Evolutionary conservation across 805 yeast species (phyloP).

Genomic region (Kodamaea nitidulidarum): DNA sequence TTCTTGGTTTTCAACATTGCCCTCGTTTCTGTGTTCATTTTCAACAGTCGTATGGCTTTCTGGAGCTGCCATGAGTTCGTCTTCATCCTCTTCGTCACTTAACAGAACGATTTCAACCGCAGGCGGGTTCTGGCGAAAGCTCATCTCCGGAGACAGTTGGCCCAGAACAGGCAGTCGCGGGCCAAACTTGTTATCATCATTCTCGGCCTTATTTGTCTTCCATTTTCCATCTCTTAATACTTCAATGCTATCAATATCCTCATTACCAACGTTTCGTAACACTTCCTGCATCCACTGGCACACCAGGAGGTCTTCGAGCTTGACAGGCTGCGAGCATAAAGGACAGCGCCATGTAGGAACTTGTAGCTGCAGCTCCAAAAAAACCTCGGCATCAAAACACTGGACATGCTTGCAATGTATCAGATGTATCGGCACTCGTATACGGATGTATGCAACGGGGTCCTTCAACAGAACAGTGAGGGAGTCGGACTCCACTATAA

Average conservation of each 20-base stretch:
- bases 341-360: constrained; percentile 90
- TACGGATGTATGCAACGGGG: constrained; percentile 70
- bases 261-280: constrained; percentile 43
- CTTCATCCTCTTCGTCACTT: constrained; percentile 41
- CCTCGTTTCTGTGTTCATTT: no score
- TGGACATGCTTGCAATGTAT: constrained; percentile 72
- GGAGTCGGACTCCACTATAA: constrained; percentile 55
- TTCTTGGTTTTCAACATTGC: no score
- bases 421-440: constrained; percentile 70
- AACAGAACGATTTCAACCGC: constrained; percentile 44
- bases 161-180: constrained; percentile 3
- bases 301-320: constrained; percentile 57
- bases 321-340: constrained; percentile 56
- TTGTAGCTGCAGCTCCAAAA: constrained; percentile 68
- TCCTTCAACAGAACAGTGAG: constrained; percentile 68
- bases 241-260: constrained; percentile 62
- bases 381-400: constrained; percentile 82
- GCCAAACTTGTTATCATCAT: constrained; percentile 9
- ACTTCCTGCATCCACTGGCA: constrained; percentile 73
- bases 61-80: background rate
- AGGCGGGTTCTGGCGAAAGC: constrained; percentile 5
- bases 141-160: constrained; percentile 1
- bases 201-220: constrained; percentile 32
- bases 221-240: constrained; percentile 73
- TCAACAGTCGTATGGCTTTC: background rate